These are phyloP conservation scores for Backusella luteola DNA, from an alignment of 192 early-diverging fungal genomes.

Conservation along the genomic window DNA sequence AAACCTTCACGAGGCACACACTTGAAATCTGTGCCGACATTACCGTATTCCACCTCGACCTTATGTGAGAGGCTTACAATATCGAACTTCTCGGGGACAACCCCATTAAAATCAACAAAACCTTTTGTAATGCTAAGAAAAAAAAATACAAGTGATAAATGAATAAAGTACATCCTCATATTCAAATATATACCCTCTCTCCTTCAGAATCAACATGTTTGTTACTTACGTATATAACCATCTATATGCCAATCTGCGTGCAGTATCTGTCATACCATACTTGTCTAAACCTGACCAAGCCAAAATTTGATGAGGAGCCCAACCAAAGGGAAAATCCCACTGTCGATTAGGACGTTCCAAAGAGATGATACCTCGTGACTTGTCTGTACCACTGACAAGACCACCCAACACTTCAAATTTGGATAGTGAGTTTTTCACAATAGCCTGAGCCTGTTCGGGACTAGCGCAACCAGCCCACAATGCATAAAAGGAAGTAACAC, in stretches of 20 bases:
- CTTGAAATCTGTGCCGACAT: conserved; percentile 92
- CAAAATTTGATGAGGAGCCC: conserved; percentile 98
- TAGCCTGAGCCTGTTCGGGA: conserved; percentile 65
- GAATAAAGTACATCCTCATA: background rate
- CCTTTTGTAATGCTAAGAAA: conserved; percentile 70
- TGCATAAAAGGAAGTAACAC: conserved; percentile 85
- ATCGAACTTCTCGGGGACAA: conserved; percentile 97
- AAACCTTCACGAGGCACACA: conserved; percentile 94
- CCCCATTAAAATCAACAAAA: conserved; percentile 95
- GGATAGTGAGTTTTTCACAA: conserved; percentile 60
- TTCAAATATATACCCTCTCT: background rate
- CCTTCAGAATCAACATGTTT: background rate
- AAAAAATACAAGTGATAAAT: background rate
- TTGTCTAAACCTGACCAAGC: conserved; percentile 86
- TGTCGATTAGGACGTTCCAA: conserved; percentile 90
- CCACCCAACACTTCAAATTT: conserved; percentile 91
- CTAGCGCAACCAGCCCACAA: conserved; percentile 88
- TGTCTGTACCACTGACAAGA: conserved; percentile 87
- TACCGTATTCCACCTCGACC: conserved; percentile 94
- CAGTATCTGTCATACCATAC: conserved; percentile 74
- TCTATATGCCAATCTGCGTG: conserved; percentile 80
- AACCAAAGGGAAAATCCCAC: conserved; percentile 93
- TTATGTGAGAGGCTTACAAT: conserved; percentile 89
- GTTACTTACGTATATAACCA: conserved; percentile 83
- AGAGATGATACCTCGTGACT: conserved; percentile 77